phyloP scores from a whole-genome alignment of 2,329 filamentous ascomycete species.

The Trichoderma simmonsii region DNA sequence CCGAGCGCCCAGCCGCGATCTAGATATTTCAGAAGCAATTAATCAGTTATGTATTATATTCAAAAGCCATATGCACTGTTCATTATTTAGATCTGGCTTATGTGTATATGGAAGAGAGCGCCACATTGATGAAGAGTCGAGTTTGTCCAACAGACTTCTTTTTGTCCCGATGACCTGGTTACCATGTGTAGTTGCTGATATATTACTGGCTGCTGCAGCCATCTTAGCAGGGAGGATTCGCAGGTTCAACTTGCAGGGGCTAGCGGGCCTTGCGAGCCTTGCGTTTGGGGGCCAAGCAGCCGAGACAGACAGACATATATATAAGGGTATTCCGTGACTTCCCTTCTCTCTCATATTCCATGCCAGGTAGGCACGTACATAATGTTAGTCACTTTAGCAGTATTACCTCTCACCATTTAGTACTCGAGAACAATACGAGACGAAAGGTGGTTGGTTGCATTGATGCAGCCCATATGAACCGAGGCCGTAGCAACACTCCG shows the following conservation, averaged over 20 bases:
- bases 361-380: not conserved
- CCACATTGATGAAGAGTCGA: not conserved
- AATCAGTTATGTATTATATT: not conserved
- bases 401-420: not conserved
- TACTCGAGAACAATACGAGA: not conserved
- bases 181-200: not conserved
- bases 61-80: not conserved
- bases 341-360: not conserved
- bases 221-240: too few relatives aligned
- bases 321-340: not conserved
- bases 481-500: not conserved
- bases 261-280: too few relatives aligned
- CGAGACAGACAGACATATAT: not conserved
- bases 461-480: not conserved
- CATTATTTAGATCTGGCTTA: not conserved
- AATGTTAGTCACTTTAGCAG: not conserved
- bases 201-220: not conserved
- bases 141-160: not conserved
- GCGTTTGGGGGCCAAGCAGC: too few relatives aligned
- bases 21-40: not conserved
- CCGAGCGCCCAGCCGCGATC: not conserved
- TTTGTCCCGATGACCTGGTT: not conserved
- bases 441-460: not conserved
- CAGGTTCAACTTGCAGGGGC: too few relatives aligned
- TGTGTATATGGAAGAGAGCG: not conserved